Percentiles rank a stretch among this genome's conserved stretches.
Evolutionary conservation across 345 rosid species (phyloP).

Genomic region (Sisymbrium altissimum): DNA sequence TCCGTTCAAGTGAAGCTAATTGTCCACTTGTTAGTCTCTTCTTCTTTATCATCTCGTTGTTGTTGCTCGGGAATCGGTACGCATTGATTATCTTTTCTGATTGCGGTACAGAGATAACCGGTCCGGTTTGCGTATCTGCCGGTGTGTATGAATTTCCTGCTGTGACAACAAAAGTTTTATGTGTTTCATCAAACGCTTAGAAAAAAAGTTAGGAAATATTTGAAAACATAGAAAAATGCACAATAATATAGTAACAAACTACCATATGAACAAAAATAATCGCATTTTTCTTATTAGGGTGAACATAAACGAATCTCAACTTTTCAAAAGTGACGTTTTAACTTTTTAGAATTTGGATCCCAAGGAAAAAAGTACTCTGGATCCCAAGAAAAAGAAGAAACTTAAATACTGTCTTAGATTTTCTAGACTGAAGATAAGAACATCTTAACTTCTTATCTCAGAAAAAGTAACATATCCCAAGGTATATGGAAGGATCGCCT

Average conservation of each 20-base stretch:
- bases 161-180: not conserved
- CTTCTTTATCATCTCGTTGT: conserved; percentile 53
- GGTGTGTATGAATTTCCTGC: conserved; percentile 35
- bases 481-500: conserved; percentile 12
- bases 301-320: conserved; percentile 9
- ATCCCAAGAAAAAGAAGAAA: conserved; percentile 11
- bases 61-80: conserved; percentile 27
- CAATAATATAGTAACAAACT: not conserved
- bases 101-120: conserved; percentile 39
- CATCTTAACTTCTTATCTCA: conserved; percentile 13
- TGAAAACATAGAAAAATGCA: not conserved
- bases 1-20: conserved; percentile 68
- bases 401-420: not conserved
- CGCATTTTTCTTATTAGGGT: not conserved
- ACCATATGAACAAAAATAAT: not conserved
- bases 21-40: conserved; percentile 74
- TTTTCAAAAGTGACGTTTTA: conserved; percentile 22
- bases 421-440: not conserved
- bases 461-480: conserved; percentile 14
- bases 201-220: not conserved
- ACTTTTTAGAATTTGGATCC: conserved; percentile 29
- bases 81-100: conserved; percentile 23
- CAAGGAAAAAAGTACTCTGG: not conserved
- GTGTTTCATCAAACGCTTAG: not conserved
- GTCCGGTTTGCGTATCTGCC: conserved; percentile 35